Evolutionary conservation across 768 basidiomycete species (phyloP).

Genomic region (Leccinum pellstonianum): DNA sequence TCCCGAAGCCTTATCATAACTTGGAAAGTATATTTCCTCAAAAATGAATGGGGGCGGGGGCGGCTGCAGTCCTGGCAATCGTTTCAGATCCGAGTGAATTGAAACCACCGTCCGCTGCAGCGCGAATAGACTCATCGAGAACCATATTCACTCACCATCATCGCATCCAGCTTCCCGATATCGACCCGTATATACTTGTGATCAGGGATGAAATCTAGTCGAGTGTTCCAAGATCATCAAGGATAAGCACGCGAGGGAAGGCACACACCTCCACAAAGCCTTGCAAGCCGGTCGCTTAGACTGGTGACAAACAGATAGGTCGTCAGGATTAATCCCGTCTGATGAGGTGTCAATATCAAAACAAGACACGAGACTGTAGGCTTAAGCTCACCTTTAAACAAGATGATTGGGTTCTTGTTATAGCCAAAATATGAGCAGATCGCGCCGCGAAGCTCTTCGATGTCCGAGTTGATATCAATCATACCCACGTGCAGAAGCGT

Average conservation of each 20-base stretch:
- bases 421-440: constrained; percentile 75
- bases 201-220: constrained; percentile 60
- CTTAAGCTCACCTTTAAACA: constrained; percentile 56
- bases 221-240: constrained; percentile 3
- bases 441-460: constrained; percentile 76
- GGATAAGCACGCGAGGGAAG: neutral
- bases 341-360: constrained; percentile 7
- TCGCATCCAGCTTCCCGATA: constrained; percentile 65
- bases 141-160: constrained; percentile 60
- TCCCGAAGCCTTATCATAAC: constrained; percentile 76
- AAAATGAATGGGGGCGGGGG: constrained; percentile 72
- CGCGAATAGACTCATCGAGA: constrained; percentile 75
- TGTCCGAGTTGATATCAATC: constrained; percentile 69
- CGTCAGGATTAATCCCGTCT: constrained; percentile 74
- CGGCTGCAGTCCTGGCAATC: constrained; percentile 69
- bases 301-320: constrained; percentile 58
- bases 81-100: constrained; percentile 74
- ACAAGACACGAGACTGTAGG: neutral
- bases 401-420: constrained; percentile 67
- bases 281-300: constrained; percentile 69
- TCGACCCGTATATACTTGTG: constrained; percentile 79
- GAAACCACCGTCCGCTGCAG: constrained; percentile 78
- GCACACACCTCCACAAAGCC: constrained; percentile 67
- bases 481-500: constrained; percentile 86
- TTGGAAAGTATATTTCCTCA: constrained; percentile 76